A percentile compares a stretch with the other conserved stretches of the same genome.
phyloP scores from a whole-genome alignment of 2,329 filamentous ascomycete species.

The Pseudocercospora cruenta region DNA sequence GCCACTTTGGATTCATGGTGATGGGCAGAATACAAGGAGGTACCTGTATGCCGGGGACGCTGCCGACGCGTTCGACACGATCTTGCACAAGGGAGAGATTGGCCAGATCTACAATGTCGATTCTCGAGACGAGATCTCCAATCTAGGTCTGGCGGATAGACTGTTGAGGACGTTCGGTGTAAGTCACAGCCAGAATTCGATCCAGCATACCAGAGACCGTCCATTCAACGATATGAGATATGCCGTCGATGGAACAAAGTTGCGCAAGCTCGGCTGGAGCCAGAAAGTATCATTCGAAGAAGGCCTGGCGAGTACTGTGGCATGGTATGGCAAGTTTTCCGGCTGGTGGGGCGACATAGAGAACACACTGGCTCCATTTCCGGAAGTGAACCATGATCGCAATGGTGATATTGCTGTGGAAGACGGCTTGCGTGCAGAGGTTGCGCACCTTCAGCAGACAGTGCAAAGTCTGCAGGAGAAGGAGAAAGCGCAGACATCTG shows the following conservation, averaged over 20 bases:
- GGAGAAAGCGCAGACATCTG: not conserved
- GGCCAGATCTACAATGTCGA: slow-evolving; percentile 83
- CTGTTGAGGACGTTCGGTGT: slow-evolving; percentile 67
- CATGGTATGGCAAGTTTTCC: slow-evolving; percentile 70
- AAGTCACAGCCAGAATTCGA: slow-evolving; percentile 60
- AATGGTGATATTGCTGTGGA: not conserved
- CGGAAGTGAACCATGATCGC: slow-evolving; percentile 38
- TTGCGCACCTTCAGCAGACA: not conserved
- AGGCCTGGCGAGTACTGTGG: slow-evolving; percentile 66
- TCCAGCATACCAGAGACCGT: slow-evolving; percentile 75
- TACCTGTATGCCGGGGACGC: slow-evolving; percentile 81
- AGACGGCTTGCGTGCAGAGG: not conserved
- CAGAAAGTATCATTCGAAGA: slow-evolving; percentile 68
- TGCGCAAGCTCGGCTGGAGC: slow-evolving; percentile 69
- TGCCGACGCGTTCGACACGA: slow-evolving; percentile 80
- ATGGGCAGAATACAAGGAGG: slow-evolving; percentile 72
- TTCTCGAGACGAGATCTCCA: slow-evolving; percentile 76
- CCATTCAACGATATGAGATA: slow-evolving; percentile 79
- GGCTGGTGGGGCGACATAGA: slow-evolving; percentile 75
- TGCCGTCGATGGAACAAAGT: slow-evolving; percentile 70
- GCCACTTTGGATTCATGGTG: slow-evolving; percentile 74
- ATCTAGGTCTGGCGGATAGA: slow-evolving; percentile 68
- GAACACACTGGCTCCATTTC: slow-evolving; percentile 68
- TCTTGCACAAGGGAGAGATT: slow-evolving; percentile 74
- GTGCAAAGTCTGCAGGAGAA: not conserved